These are phyloP conservation scores for Staphylotrichum longicolle DNA, from an alignment of 495 filamentous ascomycete genomes.

Conservation along the genomic window DNA sequence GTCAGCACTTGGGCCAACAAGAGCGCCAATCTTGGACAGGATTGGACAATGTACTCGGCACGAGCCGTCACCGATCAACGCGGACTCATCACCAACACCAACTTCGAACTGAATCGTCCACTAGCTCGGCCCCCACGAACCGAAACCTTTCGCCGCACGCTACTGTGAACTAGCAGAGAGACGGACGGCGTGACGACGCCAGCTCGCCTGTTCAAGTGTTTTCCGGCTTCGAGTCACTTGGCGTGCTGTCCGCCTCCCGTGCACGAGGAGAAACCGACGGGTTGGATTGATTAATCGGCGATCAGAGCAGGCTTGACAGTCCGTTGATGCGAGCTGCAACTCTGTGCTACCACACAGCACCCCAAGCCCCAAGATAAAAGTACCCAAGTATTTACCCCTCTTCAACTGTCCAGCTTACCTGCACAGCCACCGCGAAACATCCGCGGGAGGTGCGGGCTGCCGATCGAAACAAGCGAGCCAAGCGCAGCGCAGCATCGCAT, in stretches of 20 bases:
- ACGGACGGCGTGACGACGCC: neutral
- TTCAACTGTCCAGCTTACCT: neutral
- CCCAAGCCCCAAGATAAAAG: neutral
- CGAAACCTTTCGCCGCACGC: neutral
- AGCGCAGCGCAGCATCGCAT: constrained; percentile 14
- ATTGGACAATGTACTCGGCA: neutral
- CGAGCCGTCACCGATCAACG: neutral
- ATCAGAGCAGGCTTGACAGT: neutral
- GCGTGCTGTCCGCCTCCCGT: no score
- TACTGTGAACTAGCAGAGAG: neutral
- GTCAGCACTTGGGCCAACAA: constrained; percentile 6
- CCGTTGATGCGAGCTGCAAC: neutral
- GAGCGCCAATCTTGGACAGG: no score
- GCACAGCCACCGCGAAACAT: constrained; percentile 13
- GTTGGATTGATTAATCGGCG: neutral
- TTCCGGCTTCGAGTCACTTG: no score
- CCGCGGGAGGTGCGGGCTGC: neutral
- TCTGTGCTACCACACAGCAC: constrained; percentile 6
- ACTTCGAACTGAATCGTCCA: neutral
- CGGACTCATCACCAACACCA: constrained; percentile 9
- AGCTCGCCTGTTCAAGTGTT: neutral
- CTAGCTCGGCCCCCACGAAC: neutral
- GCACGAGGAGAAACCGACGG: neutral
- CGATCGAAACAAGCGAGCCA: constrained; percentile 12
- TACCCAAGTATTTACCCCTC: constrained; percentile 12